A percentile compares a stretch with the other conserved stretches of the same genome.
phyloP scores from a whole-genome alignment of 192 early-diverging fungal species.

The Podila epicladia region DNA sequence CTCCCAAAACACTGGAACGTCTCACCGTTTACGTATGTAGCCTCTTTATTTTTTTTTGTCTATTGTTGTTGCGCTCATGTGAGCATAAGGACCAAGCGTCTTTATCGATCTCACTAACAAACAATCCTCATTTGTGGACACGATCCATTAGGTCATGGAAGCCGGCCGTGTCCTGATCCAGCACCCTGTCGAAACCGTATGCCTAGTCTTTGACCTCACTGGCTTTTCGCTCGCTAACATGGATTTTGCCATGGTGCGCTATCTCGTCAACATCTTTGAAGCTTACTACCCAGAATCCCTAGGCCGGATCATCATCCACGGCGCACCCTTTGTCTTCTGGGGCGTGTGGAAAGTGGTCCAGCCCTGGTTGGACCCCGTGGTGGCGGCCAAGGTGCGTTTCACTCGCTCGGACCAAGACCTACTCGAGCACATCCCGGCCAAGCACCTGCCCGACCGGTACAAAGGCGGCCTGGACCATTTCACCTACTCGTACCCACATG shows the following conservation, averaged over 20 bases:
- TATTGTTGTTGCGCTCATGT: no score
- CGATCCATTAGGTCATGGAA: constrained; percentile 60
- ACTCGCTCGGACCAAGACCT: constrained; percentile 66
- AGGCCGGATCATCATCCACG: constrained; percentile 79
- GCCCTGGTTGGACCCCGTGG: constrained; percentile 87
- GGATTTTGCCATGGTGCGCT: constrained; percentile 61
- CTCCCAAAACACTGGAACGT: constrained; percentile 64
- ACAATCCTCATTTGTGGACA: no score
- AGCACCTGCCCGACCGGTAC: constrained; percentile 56
- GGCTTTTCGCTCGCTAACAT: constrained; percentile 33
- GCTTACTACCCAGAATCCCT: constrained; percentile 91
- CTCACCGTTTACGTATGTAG: constrained; percentile 61
- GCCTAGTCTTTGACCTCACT: constrained; percentile 32
- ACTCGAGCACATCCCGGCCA: constrained; percentile 64
- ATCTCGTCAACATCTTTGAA: constrained; percentile 80
- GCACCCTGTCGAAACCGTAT: constrained; percentile 66
- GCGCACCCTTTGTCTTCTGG: constrained; percentile 88
- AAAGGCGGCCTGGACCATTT: constrained; percentile 64
- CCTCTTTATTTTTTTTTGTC: no score
- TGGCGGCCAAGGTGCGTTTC: constrained; percentile 85
- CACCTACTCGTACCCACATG: constrained; percentile 54
- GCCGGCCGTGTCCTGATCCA: constrained; percentile 64
- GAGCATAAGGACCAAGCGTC: no score
- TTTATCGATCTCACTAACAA: no score
- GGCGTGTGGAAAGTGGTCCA: constrained; percentile 81